Evolutionary conservation across 805 yeast species (phyloP).

Genomic region (Huiozyma naganishii): DNA sequence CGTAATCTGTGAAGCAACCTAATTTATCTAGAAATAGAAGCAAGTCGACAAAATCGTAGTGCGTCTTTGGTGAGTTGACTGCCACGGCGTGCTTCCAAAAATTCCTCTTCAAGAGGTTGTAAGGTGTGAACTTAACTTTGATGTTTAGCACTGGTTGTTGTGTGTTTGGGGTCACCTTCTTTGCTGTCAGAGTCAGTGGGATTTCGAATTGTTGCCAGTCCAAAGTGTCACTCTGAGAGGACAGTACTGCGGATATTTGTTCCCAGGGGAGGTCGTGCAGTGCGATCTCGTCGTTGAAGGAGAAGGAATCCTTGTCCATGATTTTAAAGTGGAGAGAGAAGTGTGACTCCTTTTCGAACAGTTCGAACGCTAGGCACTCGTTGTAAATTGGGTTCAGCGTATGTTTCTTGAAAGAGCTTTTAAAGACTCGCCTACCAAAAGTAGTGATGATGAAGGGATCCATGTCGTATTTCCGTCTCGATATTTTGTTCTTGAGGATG

Average conservation of each 20-base stretch:
- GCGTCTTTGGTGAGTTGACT: slow-evolving; percentile 35
- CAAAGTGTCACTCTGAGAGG: not conserved
- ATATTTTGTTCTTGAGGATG: slow-evolving; percentile 49
- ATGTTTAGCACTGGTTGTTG: slow-evolving; percentile 43
- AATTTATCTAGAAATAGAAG: slow-evolving; percentile 45
- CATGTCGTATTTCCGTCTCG: slow-evolving; percentile 74
- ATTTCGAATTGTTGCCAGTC: slow-evolving; percentile 25
- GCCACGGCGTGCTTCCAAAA: slow-evolving; percentile 56
- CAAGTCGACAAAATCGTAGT: slow-evolving; percentile 42
- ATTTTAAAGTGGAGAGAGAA: slow-evolving; percentile 63
- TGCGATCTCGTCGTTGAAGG: slow-evolving; percentile 79
- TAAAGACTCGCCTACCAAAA: slow-evolving; percentile 76
- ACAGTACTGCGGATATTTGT: not conserved
- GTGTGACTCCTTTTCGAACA: slow-evolving; percentile 51
- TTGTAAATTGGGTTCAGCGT: slow-evolving; percentile 73
- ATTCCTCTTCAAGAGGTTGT: slow-evolving; percentile 48
- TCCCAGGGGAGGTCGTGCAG: slow-evolving; percentile 43
- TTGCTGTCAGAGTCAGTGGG: slow-evolving; percentile 26
- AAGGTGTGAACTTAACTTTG: slow-evolving; percentile 56
- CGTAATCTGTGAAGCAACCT: slow-evolving; percentile 40
- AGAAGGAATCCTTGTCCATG: slow-evolving; percentile 73
- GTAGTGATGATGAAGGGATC: slow-evolving; percentile 92
- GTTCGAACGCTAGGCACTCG: slow-evolving; percentile 71
- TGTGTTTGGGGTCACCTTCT: not conserved
- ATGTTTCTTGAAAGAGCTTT: slow-evolving; percentile 78